A percentile compares a stretch with the other conserved stretches of the same genome.
These are phyloP conservation scores for Fomitopsis pulvina DNA, from an alignment of 768 basidiomycete genomes.

Conservation along the genomic window DNA sequence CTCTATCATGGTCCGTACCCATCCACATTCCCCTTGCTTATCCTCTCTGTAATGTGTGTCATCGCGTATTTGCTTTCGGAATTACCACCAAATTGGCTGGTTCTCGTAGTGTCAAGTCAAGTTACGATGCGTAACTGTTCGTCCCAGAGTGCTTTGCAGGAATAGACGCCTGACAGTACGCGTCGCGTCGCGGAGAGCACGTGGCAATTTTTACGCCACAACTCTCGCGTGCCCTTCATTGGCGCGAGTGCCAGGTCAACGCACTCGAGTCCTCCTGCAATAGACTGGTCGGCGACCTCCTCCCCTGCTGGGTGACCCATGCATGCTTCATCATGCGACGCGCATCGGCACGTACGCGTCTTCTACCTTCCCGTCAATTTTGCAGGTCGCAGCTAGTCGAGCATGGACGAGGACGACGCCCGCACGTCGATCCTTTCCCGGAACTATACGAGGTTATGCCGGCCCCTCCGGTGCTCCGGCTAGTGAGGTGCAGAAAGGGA, in stretches of 20 bases:
- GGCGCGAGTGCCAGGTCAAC: background rate
- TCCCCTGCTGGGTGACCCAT: conserved; percentile 22
- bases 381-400: conserved; percentile 39
- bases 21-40: too few relatives aligned
- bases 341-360: conserved; percentile 20
- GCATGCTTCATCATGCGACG: conserved; percentile 36
- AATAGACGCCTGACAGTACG: background rate
- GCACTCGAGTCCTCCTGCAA: background rate
- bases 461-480: too few relatives aligned
- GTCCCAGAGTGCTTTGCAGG: too few relatives aligned
- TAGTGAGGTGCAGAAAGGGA: background rate
- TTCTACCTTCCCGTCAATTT: conserved; percentile 22
- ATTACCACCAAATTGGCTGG: conserved; percentile 9
- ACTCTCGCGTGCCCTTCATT: background rate
- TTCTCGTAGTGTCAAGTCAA: conserved; percentile 3
- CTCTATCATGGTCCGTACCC: too few relatives aligned
- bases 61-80: conserved; percentile 2
- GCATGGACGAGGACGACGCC: conserved; percentile 32
- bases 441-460: conserved; percentile 4
- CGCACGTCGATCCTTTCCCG: conserved; percentile 14
- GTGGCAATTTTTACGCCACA: conserved; percentile 12
- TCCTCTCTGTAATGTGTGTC: too few relatives aligned
- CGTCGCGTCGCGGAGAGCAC: conserved; percentile 6
- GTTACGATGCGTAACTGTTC: background rate
- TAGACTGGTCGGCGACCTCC: background rate